Conservation (phyloP, 176 grass and related monocot species). For the Dendrocalamus sinicus region DNA sequence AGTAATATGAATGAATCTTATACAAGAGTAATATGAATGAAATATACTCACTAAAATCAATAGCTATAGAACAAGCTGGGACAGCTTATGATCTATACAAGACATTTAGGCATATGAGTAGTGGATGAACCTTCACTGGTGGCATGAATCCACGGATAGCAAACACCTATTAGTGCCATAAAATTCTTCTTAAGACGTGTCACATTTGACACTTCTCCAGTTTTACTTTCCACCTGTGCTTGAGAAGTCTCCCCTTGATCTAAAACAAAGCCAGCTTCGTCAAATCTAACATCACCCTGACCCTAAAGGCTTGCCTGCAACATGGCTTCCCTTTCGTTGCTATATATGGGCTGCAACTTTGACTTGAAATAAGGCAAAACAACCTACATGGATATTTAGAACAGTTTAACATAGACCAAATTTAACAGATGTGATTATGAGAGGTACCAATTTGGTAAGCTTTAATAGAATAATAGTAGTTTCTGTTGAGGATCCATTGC, state of each 20-base stretch:
- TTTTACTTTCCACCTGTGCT: constrained; percentile 42
- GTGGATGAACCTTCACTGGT: constrained; percentile 78
- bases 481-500: neutral
- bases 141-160: constrained; percentile 99
- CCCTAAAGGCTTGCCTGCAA: constrained; percentile 99
- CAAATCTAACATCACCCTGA: constrained; percentile 69
- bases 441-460: constrained; percentile 8
- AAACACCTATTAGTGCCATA: constrained; percentile 66
- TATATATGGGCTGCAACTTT: constrained; percentile 90
- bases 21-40: neutral
- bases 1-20: neutral
- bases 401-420: constrained; percentile 23
- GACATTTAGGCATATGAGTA: constrained; percentile 20
- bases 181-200: constrained; percentile 77
- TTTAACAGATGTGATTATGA: neutral
- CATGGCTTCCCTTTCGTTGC: constrained; percentile 96
- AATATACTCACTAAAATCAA: constrained; percentile 26
- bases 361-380: constrained; percentile 98
- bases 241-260: constrained; percentile 77
- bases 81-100: constrained; percentile 15
- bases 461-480: neutral
- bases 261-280: constrained; percentile 67
- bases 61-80: constrained; percentile 9
- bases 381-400: constrained; percentile 58
- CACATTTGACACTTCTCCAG: constrained; percentile 58